A percentile compares a stretch with the other conserved stretches of the same genome.
These are phyloP conservation scores for Helotiales sp. DNA, from an alignment of 2,329 filamentous ascomycete genomes.

Conservation along the genomic window DNA sequence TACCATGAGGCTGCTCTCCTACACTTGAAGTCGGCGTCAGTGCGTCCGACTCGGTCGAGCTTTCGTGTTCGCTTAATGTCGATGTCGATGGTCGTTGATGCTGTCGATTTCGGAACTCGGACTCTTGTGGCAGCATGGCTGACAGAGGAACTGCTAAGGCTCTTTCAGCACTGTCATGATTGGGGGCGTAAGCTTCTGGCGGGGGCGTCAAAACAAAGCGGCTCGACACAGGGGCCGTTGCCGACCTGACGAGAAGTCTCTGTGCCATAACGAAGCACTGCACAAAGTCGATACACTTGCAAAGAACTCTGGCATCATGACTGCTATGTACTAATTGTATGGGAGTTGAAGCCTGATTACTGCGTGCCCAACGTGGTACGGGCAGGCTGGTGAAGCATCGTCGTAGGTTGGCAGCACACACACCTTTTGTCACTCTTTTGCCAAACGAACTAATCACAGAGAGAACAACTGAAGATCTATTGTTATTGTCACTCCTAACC, in stretches of 20 bases:
- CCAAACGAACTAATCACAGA: slow-evolving; percentile 22
- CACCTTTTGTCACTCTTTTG: slow-evolving; percentile 15
- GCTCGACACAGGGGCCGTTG: neutral
- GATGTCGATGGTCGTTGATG: slow-evolving; percentile 1
- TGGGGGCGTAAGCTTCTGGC: slow-evolving; percentile 6
- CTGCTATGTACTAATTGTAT: neutral
- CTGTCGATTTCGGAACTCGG: neutral
- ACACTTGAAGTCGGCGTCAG: neutral
- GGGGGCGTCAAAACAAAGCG: neutral
- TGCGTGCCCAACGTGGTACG: slow-evolving; percentile 15
- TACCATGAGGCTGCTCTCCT: neutral
- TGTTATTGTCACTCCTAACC: slow-evolving; percentile 12
- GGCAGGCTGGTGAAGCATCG: slow-evolving; percentile 2
- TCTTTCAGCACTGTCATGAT: slow-evolving; percentile 18
- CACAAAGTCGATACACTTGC: slow-evolving; percentile 5
- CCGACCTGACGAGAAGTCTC: slow-evolving; percentile 7
- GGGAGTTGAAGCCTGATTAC: slow-evolving; percentile 14
- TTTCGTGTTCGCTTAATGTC: neutral
- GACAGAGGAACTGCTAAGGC: neutral
- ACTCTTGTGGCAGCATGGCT: slow-evolving; percentile 5
- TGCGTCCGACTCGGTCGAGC: neutral
- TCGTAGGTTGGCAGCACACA: slow-evolving; percentile 12
- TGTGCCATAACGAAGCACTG: neutral
- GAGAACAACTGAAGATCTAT: slow-evolving; percentile 6
- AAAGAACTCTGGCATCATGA: slow-evolving; percentile 1